Evolutionary conservation across 345 rosid genomes (phyloP), one percentile per base, ranked within the genome.

Genomic region (Corchorus olitorius): DNA sequence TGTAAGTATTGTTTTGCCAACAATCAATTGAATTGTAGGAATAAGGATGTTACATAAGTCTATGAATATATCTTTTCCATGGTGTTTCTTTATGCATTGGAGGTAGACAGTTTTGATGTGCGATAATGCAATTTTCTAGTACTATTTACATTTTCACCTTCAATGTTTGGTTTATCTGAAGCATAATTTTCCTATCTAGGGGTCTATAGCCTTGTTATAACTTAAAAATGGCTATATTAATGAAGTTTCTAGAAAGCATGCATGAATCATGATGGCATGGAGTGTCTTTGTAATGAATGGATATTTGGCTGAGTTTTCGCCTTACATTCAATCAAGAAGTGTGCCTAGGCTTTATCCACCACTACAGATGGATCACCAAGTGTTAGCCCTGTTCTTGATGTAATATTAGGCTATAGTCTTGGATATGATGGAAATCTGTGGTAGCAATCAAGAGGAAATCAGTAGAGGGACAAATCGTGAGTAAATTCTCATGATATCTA

Each of bases 1-100:
- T 93, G 97, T 92, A 81, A 92, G 97, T 78, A 10, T 53, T 67
- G 11, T 5, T 79, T 22, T 52, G 5, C 65, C 2, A 35, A 15
- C 2, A 16, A 54, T 11, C 13, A 72, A 72, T 16, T 61, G 16
- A 13, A 22, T 62, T 65, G 19, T 69, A 0, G 11, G 33, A 20
- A 45, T 46, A 46, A 12, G 60, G n/a, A 59, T 48, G 27, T 33
- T 12, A 48, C 1, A n/a, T 12, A 73, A 50, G 39, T 20, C 68
- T 45, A 50, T 39, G 19, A 45, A 22, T 43, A 5, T 17, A 8
- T 75, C 20, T 67, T 52, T 27, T 65, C 43, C 19, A 8, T 46
- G 61, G 7, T 39, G 56, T 61, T 60, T 53, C 39, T 71, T 5
- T 11, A 13, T 69, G 35, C 3, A 5, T 9, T 49, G 37, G 58